These are phyloP conservation scores for Aspergillus ustus DNA, from an alignment of 2,329 filamentous ascomycete genomes.

Conservation along the genomic window DNA sequence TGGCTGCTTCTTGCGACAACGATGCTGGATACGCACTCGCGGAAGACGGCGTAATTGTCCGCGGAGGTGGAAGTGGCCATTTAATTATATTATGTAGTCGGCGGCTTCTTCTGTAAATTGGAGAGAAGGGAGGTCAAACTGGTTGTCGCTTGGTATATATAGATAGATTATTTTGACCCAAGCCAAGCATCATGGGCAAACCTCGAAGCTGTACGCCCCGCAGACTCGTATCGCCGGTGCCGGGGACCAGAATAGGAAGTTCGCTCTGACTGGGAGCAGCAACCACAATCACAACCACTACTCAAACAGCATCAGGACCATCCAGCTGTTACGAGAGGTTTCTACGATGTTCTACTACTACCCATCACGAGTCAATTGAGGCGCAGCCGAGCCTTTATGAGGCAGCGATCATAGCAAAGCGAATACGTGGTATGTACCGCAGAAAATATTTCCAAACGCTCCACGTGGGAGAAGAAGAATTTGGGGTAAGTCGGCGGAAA, in stretches of 20 bases:
- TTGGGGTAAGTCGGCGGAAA: conserved; percentile 51
- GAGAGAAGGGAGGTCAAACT: neutral
- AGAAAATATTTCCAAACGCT: conserved; percentile 54
- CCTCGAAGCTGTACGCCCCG: neutral
- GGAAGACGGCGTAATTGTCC: conserved; percentile 69
- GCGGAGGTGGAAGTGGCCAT: conserved; percentile 43
- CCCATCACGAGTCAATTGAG: neutral
- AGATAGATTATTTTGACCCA: neutral
- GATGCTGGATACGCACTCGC: conserved; percentile 73
- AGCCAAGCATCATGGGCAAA: neutral
- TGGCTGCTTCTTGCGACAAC: conserved; percentile 66
- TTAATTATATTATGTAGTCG: conserved; percentile 29
- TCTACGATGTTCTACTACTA: neutral
- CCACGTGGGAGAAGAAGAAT: conserved; percentile 46
- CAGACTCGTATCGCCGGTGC: neutral
- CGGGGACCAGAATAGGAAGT: neutral
- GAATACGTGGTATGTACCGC: conserved; percentile 41
- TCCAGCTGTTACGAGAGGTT: neutral
- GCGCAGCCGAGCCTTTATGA: neutral
- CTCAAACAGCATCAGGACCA: neutral
- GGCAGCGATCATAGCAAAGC: neutral
- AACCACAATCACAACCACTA: neutral
- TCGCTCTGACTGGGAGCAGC: neutral
- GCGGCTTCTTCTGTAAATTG: neutral
- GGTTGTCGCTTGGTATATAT: neutral